phyloP scores from a whole-genome alignment of 129 eudicot species.

The Gnaphalium uliginosum region DNA sequence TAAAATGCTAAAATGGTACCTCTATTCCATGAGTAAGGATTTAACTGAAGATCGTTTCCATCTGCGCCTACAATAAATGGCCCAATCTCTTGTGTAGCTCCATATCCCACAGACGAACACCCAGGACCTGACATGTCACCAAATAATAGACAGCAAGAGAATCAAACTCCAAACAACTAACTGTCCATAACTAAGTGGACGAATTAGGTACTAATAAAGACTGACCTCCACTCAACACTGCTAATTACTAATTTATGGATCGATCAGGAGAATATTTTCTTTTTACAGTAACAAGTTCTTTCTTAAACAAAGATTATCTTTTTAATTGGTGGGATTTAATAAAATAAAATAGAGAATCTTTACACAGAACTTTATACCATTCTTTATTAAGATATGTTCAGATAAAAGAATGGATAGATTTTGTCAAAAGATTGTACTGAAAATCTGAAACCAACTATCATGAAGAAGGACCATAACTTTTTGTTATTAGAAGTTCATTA shows the following conservation, averaged over 20 bases:
- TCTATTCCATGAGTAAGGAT: slow-evolving; percentile 76
- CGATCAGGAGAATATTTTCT: slow-evolving; percentile 23
- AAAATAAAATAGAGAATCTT: slow-evolving; percentile 29
- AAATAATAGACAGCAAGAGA: slow-evolving; percentile 39
- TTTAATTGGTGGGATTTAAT: slow-evolving; percentile 27
- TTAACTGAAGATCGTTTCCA: slow-evolving; percentile 50
- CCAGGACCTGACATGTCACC: slow-evolving; percentile 90
- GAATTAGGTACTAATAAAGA: slow-evolving; percentile 32
- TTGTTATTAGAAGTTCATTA: background rate
- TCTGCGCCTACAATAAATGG: slow-evolving; percentile 74
- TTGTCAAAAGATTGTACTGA: slow-evolving; percentile 28
- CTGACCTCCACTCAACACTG: slow-evolving; percentile 30
- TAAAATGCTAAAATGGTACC: slow-evolving; percentile 35
- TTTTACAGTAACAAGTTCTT: background rate
- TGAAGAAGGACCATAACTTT: slow-evolving; percentile 20
- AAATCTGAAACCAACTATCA: slow-evolving; percentile 31
- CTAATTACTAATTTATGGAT: slow-evolving; percentile 9
- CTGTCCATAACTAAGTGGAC: slow-evolving; percentile 19
- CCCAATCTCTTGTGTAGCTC: slow-evolving; percentile 98
- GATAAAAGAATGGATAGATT: slow-evolving; percentile 23
- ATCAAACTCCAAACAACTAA: slow-evolving; percentile 32
- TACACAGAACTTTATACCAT: slow-evolving; percentile 26
- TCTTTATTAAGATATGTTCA: slow-evolving; percentile 23
- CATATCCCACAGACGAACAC: slow-evolving; percentile 98
- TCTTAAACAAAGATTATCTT: slow-evolving; percentile 18